Percentiles rank a stretch among this genome's conserved stretches.
Conservation (phyloP, 148 eudicot species). For the Camellia japonica region DNA sequence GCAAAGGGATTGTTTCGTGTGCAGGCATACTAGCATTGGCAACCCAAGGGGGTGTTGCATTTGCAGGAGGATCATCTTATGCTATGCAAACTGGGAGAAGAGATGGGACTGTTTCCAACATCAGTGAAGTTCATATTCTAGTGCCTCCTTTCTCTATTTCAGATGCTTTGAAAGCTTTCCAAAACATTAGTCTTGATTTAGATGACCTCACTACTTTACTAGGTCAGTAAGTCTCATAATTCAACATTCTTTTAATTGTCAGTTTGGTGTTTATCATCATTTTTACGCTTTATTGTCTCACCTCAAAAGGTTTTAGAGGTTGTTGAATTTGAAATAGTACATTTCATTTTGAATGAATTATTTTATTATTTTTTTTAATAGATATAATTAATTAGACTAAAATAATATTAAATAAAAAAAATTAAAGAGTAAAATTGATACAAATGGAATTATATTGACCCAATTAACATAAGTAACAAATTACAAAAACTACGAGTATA, state of each 20-base stretch:
- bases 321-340: too few species aligned
- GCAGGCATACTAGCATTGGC: conserved; percentile 26
- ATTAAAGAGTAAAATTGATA: too few species aligned
- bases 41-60: conserved; percentile 19
- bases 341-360: too few species aligned
- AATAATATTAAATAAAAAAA: too few species aligned
- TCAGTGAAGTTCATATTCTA: conserved; percentile 15
- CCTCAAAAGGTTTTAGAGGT: too few species aligned
- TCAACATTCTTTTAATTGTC: background rate
- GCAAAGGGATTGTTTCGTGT: conserved; percentile 27
- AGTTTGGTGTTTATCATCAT: too few species aligned
- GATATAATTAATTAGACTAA: too few species aligned
- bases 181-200: conserved; percentile 10
- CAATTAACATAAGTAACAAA: too few species aligned
- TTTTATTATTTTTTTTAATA: too few species aligned
- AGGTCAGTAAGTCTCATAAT: background rate
- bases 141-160: conserved; percentile 18
- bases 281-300: too few species aligned
- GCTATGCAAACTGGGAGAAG: conserved; percentile 23
- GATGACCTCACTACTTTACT: conserved; percentile 16
- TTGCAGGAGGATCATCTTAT: conserved; percentile 19
- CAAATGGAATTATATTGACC: too few species aligned
- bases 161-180: conserved; percentile 12
- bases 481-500: too few species aligned
- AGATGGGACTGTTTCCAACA: conserved; percentile 22